A percentile compares a stretch with the other conserved stretches of the same genome.
These are phyloP conservation scores for Chloranthus sessilifolius DNA, from an alignment of 164 flowering plant genomes.

Conservation along the genomic window DNA sequence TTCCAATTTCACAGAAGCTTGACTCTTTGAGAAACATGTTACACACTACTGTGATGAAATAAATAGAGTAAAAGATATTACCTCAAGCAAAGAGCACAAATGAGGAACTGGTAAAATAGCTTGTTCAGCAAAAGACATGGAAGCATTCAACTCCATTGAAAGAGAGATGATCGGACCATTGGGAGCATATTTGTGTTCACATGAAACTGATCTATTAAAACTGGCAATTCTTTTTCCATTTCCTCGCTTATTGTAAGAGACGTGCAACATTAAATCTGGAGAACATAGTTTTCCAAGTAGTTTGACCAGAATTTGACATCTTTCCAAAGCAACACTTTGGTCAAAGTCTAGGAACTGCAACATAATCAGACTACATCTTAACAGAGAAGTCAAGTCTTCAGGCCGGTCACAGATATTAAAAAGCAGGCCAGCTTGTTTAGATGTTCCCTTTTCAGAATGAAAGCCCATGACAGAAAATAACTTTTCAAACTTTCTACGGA, in stretches of 20 bases:
- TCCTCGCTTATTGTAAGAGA: slow-evolving; percentile 4
- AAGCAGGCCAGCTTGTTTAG: slow-evolving; percentile 2
- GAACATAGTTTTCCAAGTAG: slow-evolving; percentile 22
- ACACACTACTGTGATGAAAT: no score
- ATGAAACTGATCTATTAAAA: slow-evolving; percentile 26
- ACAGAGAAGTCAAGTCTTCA: slow-evolving; percentile 31
- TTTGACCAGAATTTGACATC: slow-evolving; percentile 23
- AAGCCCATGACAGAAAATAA: slow-evolving; percentile 10
- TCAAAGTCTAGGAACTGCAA: slow-evolving; percentile 32
- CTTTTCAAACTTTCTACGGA: slow-evolving; percentile 23
- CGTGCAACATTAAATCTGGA: slow-evolving; percentile 11
- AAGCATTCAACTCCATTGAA: slow-evolving; percentile 30
- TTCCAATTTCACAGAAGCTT: no score
- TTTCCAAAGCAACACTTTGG: slow-evolving; percentile 25
- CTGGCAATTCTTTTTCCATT: slow-evolving; percentile 12
- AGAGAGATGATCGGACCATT: slow-evolving; percentile 18
- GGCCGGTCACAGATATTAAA: slow-evolving; percentile 6
- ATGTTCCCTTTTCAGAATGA: slow-evolving; percentile 5
- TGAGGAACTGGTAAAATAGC: slow-evolving; percentile 21
- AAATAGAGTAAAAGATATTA: slow-evolving; percentile 20
- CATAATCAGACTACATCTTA: slow-evolving; percentile 55
- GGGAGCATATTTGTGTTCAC: slow-evolving; percentile 11
- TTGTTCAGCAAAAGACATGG: slow-evolving; percentile 23
- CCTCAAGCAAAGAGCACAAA: slow-evolving; percentile 52
- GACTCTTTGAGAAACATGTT: neutral